These are phyloP conservation scores for Kodamaea lidongshanica DNA, from an alignment of 805 yeast genomes.

Conservation along the genomic window DNA sequence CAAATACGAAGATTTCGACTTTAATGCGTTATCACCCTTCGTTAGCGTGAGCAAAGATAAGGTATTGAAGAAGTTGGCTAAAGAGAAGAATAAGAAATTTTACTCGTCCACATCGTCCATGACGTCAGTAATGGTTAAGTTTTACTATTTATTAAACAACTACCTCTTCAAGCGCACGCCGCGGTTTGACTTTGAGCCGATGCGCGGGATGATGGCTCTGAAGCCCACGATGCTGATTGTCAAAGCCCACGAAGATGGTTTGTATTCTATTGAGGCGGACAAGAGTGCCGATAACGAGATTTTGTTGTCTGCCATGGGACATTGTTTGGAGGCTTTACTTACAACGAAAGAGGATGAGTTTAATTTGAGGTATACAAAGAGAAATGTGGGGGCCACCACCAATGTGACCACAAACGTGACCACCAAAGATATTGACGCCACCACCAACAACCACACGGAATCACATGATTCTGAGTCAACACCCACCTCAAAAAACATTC, in stretches of 20 bases:
- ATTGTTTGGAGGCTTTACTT: slow-evolving; percentile 68
- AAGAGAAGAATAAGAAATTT: slow-evolving; percentile 32
- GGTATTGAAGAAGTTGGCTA: slow-evolving; percentile 43
- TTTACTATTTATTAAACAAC: slow-evolving; percentile 62
- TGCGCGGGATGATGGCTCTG: slow-evolving; percentile 8
- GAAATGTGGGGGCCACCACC: slow-evolving; percentile 2
- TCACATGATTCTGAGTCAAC: too few relatives aligned
- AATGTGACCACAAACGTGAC: slow-evolving; percentile 3
- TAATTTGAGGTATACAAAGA: slow-evolving; percentile 21
- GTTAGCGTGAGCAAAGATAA: slow-evolving; percentile 52
- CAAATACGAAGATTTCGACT: slow-evolving; percentile 60
- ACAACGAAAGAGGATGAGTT: slow-evolving; percentile 56
- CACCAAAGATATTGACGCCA: slow-evolving; percentile 12
- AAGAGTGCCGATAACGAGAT: slow-evolving; percentile 61
- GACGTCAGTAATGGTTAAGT: slow-evolving; percentile 68
- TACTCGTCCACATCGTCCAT: slow-evolving; percentile 84
- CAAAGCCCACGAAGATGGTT: slow-evolving; percentile 15
- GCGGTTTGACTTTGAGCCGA: slow-evolving; percentile 21
- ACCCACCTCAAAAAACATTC: too few relatives aligned
- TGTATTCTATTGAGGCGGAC: slow-evolving; percentile 65
- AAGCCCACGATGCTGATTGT: slow-evolving; percentile 53
- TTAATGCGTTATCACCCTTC: slow-evolving; percentile 49
- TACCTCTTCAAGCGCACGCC: slow-evolving; percentile 16
- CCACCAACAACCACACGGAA: too few relatives aligned
- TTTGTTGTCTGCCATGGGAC: slow-evolving; percentile 69